Evolutionary conservation across 345 rosid genomes (phyloP).

Genomic region (Moricandia moricandioides): DNA sequence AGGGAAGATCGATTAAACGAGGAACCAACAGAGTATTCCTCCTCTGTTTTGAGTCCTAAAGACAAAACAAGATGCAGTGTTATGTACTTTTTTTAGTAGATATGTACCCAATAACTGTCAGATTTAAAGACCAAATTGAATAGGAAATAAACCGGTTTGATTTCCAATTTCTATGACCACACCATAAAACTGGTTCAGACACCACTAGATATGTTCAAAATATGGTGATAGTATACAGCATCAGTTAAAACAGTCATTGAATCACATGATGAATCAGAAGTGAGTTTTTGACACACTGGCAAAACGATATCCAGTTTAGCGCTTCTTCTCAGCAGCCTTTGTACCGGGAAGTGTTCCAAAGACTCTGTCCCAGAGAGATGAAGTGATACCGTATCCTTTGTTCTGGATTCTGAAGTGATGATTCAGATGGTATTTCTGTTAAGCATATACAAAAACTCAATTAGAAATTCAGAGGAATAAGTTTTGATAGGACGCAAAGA

Average conservation of each 20-base stretch:
- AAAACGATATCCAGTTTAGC: conserved; percentile 17
- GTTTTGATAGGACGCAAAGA: background rate
- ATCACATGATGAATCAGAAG: conserved; percentile 18
- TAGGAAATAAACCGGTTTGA: background rate
- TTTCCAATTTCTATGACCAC: background rate
- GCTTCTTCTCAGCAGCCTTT: conserved; percentile 26
- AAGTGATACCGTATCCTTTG: conserved; percentile 72
- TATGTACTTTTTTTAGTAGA: background rate
- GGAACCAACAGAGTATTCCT: conserved; percentile 37
- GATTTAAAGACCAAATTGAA: background rate
- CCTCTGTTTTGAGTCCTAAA: too few relatives aligned
- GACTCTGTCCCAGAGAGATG: conserved; percentile 65
- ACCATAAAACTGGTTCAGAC: background rate
- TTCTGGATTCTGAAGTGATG: conserved; percentile 63
- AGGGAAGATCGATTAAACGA: conserved; percentile 29
- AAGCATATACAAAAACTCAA: conserved; percentile 1
- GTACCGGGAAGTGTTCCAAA: conserved; percentile 59
- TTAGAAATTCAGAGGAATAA: background rate
- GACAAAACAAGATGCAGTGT: too few relatives aligned
- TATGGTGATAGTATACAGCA: conserved; percentile 31
- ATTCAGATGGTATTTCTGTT: conserved; percentile 69
- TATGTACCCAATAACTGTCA: background rate
- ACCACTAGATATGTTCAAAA: conserved; percentile 28
- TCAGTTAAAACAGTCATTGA: conserved; percentile 16
- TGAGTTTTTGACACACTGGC: conserved; percentile 18